Base-by-base conservation (phyloP, 2,329 filamentous ascomycete genomes). In the Chaetothyriales sp. region DNA sequence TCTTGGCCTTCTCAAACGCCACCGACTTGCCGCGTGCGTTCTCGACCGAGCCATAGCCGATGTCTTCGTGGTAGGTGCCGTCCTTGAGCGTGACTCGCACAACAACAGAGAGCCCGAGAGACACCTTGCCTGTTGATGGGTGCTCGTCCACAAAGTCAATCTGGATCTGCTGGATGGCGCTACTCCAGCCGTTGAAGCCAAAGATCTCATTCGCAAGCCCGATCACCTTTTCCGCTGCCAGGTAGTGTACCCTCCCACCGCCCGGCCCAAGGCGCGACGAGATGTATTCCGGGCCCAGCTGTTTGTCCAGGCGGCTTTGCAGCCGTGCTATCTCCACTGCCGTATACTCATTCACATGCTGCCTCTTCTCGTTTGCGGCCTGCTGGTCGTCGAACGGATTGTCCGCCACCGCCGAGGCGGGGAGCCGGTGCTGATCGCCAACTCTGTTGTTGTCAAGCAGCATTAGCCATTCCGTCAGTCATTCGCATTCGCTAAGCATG, bases 1-100 rank as follows among this genome's bases (percentile, higher is more conserved):
- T 98, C 72, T 96, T 98, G 1, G 92, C 89, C 69, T 98, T 98
- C 66, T 98, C 92, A 62, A 96, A 98, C 0, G 90, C 92, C 48
- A 86, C 84, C 2, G 89, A 90, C 70, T 98, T 98, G 51, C 86
- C 85, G 68, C 90, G 93, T 66, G 83, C 87, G 63, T 98, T 98
- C 66, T 96, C 90, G 60, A 94, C 94, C 59, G 92, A 86, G 6
- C 92, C 92, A 63, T 98, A 98, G 25, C 92, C 92, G 55, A 96
- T 84, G 64, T 98, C 92, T 76, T 98, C 92, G 65, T 96, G 92
- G 64, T 81, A 96, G n/a, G 90, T 92, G 46, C 92, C 92, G 68
- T 96, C 90, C 55, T 82, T 83, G 49, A 98, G 70, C 1, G 88
- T 95, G 32, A 98, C 84, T 52, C 92, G 80, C 52, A 96, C 81